Conservation (phyloP, 306 rosid species). For the Malus sylvestris region DNA sequence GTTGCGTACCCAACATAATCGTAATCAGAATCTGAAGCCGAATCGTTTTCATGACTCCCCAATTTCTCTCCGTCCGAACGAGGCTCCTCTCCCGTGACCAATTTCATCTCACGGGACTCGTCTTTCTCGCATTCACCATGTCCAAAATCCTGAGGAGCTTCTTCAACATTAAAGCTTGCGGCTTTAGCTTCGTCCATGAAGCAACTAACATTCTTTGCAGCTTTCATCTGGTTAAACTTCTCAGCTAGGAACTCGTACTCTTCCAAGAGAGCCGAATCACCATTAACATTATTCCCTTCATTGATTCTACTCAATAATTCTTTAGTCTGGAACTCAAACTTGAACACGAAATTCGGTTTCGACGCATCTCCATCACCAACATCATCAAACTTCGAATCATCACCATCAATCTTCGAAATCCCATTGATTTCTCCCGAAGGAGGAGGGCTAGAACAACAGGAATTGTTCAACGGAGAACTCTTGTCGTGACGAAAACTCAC, state of each 20-base stretch:
- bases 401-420: background rate
- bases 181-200: constrained; percentile 45
- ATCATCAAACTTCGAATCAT: background rate
- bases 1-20: too few species aligned
- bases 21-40: too few species aligned
- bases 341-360: constrained; percentile 44
- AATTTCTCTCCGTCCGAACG: too few species aligned
- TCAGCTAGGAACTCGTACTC: constrained; percentile 29
- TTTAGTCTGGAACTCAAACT: constrained; percentile 54
- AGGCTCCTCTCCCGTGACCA: too few species aligned
- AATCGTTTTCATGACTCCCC: too few species aligned
- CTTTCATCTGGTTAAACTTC: constrained; percentile 26
- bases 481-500: too few species aligned
- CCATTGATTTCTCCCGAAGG: background rate
- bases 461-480: background rate
- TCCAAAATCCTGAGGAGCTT: constrained; percentile 15
- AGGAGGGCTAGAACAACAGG: background rate
- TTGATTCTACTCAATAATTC: constrained; percentile 34
- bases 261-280: constrained; percentile 17
- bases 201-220: constrained; percentile 33
- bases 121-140: constrained; percentile 2
- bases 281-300: constrained; percentile 11
- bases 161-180: constrained; percentile 35
- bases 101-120: too few species aligned
- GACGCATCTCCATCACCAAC: background rate